Conservation (phyloP, 441 rosid genomes). For the Dalechampia spathulata region DNA sequence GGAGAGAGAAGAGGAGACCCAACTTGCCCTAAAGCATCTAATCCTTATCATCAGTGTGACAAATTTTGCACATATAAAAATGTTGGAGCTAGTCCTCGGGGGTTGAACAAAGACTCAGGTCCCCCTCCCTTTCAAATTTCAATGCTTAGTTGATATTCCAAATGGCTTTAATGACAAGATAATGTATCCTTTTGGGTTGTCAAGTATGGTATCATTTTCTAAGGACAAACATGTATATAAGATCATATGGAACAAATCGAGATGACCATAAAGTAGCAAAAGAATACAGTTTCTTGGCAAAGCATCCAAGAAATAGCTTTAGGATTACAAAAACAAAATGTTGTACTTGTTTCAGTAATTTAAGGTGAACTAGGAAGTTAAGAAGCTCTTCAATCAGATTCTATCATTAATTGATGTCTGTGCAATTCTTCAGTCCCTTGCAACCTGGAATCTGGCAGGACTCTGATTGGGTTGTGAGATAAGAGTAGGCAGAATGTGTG, state of each 20-base stretch:
- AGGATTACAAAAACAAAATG: no score
- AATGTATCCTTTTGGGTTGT: neutral
- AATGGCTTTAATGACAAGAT: neutral
- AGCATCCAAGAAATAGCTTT: no score
- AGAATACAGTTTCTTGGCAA: no score
- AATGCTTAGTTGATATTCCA: neutral
- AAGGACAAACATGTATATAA: no score
- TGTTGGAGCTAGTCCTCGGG: slow-evolving; percentile 34
- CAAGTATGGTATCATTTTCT: neutral
- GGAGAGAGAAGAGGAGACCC: slow-evolving; percentile 38
- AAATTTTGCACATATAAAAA: slow-evolving; percentile 50
- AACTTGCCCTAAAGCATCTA: slow-evolving; percentile 48
- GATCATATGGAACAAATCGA: no score
- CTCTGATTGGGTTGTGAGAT: neutral
- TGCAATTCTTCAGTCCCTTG: neutral
- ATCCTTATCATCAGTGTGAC: slow-evolving; percentile 78
- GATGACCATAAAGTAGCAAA: no score
- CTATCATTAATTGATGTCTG: neutral
- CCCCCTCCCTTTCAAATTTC: slow-evolving; percentile 8
- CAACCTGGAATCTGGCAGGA: neutral
- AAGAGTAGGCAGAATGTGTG: neutral
- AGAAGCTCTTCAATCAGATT: neutral
- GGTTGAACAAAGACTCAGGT: slow-evolving; percentile 34
- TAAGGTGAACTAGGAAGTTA: neutral
- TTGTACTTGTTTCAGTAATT: neutral